A percentile compares a stretch with the other conserved stretches of the same genome.
phyloP scores from a whole-genome alignment of 1,284 basidiomycete species.

The Ganoderma resinaceum region DNA sequence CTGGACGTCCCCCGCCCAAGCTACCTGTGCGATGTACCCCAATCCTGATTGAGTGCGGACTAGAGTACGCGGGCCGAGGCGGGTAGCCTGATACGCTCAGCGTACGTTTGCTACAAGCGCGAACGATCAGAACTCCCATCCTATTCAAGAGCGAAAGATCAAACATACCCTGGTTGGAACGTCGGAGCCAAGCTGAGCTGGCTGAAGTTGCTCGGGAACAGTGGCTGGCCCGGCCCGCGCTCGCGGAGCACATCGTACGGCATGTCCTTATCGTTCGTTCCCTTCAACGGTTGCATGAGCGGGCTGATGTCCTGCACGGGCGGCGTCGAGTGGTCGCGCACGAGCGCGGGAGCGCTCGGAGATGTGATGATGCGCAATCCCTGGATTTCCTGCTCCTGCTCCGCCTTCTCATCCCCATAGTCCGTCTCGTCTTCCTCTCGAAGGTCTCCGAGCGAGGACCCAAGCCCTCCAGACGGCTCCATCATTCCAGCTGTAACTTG shows the following conservation, averaged over 20 bases:
- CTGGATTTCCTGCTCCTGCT: slow-evolving; percentile 48
- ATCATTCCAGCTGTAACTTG: slow-evolving; percentile 23
- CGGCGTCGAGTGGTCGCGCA: slow-evolving; percentile 18
- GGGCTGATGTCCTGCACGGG: slow-evolving; percentile 29
- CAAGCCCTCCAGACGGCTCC: slow-evolving; percentile 7
- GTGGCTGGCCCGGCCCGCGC: slow-evolving; percentile 64
- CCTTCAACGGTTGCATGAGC: slow-evolving; percentile 13
- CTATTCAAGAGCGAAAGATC: not conserved
- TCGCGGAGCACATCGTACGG: slow-evolving; percentile 49
- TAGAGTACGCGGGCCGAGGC: slow-evolving; percentile 38
- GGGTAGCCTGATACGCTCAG: slow-evolving; percentile 38
- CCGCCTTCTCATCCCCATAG: slow-evolving; percentile 29
- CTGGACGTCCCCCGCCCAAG: slow-evolving; percentile 19
- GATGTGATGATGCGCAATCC: slow-evolving; percentile 66
- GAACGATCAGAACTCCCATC: not conserved
- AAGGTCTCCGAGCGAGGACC: slow-evolving; percentile 32
- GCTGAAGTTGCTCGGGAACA: slow-evolving; percentile 69
- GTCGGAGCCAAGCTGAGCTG: slow-evolving; percentile 64
- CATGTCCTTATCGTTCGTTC: slow-evolving; percentile 28
- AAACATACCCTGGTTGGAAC: slow-evolving; percentile 57
- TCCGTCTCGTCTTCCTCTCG: slow-evolving; percentile 40
- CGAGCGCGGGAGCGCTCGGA: slow-evolving; percentile 34
- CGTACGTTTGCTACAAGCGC: slow-evolving; percentile 28
- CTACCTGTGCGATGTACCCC: slow-evolving; percentile 24
- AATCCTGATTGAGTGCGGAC: slow-evolving; percentile 35